A percentile compares a stretch with the other conserved stretches of the same genome.
These are phyloP conservation scores for Orbilia quercus DNA, from an alignment of 2,329 filamentous ascomycete species.

Conservation along the genomic window DNA sequence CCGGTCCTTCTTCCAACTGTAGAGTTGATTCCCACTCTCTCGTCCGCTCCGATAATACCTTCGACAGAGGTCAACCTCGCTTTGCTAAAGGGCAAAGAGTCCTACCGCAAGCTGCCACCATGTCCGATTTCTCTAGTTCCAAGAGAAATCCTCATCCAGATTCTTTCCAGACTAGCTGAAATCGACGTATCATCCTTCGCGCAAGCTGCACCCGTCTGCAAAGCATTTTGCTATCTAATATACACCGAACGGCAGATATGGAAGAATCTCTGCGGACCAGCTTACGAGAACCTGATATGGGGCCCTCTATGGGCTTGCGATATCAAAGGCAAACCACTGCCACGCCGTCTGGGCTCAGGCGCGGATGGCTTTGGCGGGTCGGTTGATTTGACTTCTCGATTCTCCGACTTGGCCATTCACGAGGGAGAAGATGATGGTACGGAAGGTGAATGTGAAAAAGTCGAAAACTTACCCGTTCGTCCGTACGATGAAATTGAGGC, in stretches of 20 bases:
- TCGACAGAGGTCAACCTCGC: constrained; percentile 40
- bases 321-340: constrained; percentile 65
- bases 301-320: constrained; percentile 83
- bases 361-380: constrained; percentile 23
- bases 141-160: constrained; percentile 83
- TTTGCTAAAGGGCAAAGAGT: constrained; percentile 41
- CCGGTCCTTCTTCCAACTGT: constrained; percentile 36
- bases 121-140: constrained; percentile 83
- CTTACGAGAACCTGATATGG: constrained; percentile 74
- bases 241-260: constrained; percentile 86
- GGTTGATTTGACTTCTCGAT: constrained; percentile 11
- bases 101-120: constrained; percentile 72
- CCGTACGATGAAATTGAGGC: constrained; percentile 63
- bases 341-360: not conserved
- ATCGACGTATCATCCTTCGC: constrained; percentile 80
- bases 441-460: constrained; percentile 60
- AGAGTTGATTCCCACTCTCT: constrained; percentile 28
- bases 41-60: constrained; percentile 33
- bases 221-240: constrained; percentile 84
- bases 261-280: constrained; percentile 77
- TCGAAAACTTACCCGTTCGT: constrained; percentile 59
- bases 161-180: constrained; percentile 77
- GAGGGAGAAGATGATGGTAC: constrained; percentile 56
- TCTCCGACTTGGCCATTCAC: constrained; percentile 22
- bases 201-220: constrained; percentile 83